Percentiles rank a stretch among this genome's conserved stretches.
Conservation (phyloP, 2,329 filamentous ascomycete genomes). For the Penicillium hesseltinei region DNA sequence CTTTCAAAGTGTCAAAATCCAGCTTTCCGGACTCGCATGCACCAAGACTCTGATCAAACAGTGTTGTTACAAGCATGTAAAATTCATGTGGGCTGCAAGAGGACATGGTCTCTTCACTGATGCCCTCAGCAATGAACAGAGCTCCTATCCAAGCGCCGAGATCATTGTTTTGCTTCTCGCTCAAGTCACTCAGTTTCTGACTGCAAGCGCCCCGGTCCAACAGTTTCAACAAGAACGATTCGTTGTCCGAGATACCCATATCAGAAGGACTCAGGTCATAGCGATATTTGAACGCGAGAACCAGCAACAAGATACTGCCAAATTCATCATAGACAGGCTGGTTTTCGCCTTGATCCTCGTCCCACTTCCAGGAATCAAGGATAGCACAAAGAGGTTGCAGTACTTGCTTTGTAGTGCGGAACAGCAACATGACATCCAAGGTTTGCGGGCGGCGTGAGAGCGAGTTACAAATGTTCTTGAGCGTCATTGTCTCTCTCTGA, state of each 20-base stretch:
- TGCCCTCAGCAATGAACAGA: constrained; percentile 61
- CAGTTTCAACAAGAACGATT: constrained; percentile 57
- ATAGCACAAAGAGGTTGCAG: constrained; percentile 58
- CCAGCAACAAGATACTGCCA: constrained; percentile 58
- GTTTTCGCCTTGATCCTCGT: constrained; percentile 63
- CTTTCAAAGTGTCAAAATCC: constrained; percentile 58
- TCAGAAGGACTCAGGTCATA: constrained; percentile 55
- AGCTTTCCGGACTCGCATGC: constrained; percentile 57
- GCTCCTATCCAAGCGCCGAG: constrained; percentile 61
- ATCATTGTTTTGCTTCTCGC: constrained; percentile 56
- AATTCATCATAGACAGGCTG: constrained; percentile 67
- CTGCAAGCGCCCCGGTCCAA: constrained; percentile 49
- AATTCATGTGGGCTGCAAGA: constrained; percentile 64
- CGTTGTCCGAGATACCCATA: constrained; percentile 50
- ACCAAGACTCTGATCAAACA: constrained; percentile 60
- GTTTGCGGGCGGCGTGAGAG: constrained; percentile 56
- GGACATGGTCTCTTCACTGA: constrained; percentile 64
- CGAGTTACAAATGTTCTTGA: constrained; percentile 60
- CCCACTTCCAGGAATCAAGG: constrained; percentile 63
- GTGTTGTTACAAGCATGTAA: constrained; percentile 60
- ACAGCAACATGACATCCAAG: constrained; percentile 60
- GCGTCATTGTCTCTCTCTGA: constrained; percentile 61
- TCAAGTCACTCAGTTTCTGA: constrained; percentile 51
- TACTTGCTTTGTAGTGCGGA: constrained; percentile 56
- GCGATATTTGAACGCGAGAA: constrained; percentile 58